Evolutionary conservation across 1,284 basidiomycete species (phyloP), one percentile per base, ranked within the genome.

Genomic region (Melampsora larici-populina): DNA sequence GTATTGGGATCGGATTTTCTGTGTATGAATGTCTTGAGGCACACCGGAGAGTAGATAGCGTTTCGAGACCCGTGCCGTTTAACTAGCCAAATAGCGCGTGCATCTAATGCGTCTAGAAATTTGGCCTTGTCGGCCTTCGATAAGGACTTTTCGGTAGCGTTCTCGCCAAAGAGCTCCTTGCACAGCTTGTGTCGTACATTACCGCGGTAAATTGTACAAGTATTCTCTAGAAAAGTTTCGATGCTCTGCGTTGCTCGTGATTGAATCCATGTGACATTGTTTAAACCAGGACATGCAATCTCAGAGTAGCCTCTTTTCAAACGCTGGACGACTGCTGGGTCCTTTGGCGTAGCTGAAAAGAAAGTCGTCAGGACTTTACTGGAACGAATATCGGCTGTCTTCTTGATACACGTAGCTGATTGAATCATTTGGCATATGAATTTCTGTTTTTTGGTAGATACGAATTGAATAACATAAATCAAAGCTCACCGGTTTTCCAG

Each of bases 11-110:
- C 48, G 43, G 36, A 29, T 4, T 33, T 55, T 46, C 26, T 13
- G 31, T 18, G 40, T 29, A 46, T 7, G 4, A 71, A 24, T 4
- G 5, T 31, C 4, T 21, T 26, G 40, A 60, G 58, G 63, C 70
- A 71, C 1, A 21, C 21, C 24, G 40, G 63, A 18, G 70, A 71
- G 58, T 62, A 71, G 0, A 71, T 71, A n/a, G n/a, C 49, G 8
- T 29, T n/a, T 5, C 17, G 21, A 17, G 31, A 26, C 13, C 40
- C 31, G 13, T 70, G 33, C 5, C n/a, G 58, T 43, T 71, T 71
- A n/a, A 71, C 63, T 6, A 71, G 49, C 70, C 70, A 71, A 2
- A 24, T 63, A 0, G 55, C 43, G 3, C 51, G 46, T 26, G 36
- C 33, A 46, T 62, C 70, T 18, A 71, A 62, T 1, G 58, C 48